phyloP scores from a whole-genome alignment of 1,284 basidiomycete species.

The Ganoderma boninense region DNA sequence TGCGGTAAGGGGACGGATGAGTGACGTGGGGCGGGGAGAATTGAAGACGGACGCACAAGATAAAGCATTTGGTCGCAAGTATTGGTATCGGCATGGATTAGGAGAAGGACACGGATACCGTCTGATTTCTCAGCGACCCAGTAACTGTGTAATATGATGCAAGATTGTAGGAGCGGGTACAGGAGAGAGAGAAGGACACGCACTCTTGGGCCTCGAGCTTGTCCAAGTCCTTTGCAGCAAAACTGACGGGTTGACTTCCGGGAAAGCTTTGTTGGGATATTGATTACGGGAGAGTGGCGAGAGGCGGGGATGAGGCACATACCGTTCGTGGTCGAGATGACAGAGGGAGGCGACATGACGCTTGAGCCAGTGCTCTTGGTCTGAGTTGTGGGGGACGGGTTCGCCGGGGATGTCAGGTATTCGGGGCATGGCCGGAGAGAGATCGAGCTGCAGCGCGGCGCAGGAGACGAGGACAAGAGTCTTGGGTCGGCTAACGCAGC shows the following conservation, averaged over 20 bases:
- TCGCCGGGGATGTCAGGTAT: constrained; percentile 74
- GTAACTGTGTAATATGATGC: constrained; percentile 69
- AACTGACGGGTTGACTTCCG: constrained; percentile 94
- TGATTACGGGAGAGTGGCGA: constrained; percentile 1
- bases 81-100: constrained; percentile 79
- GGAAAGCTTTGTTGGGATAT: constrained; percentile 69
- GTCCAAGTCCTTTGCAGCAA: constrained; percentile 72
- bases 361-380: constrained; percentile 71
- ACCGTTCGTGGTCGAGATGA: constrained; percentile 67
- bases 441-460: background rate
- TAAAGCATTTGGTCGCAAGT: constrained; percentile 79
- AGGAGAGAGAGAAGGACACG: constrained; percentile 40
- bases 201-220: constrained; percentile 88
- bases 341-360: constrained; percentile 71
- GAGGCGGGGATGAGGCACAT: constrained; percentile 31
- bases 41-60: constrained; percentile 63
- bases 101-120: constrained; percentile 90
- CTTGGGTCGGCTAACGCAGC: background rate
- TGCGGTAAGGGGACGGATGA: background rate
- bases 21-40: background rate
- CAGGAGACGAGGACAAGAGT: constrained; percentile 3
- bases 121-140: constrained; percentile 99
- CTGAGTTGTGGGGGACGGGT: constrained; percentile 60
- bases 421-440: constrained; percentile 45
- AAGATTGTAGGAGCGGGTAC: constrained; percentile 11